These are phyloP conservation scores for Dalbergia cochinchinensis DNA, from an alignment of 306 rosid genomes.

Conservation along the genomic window DNA sequence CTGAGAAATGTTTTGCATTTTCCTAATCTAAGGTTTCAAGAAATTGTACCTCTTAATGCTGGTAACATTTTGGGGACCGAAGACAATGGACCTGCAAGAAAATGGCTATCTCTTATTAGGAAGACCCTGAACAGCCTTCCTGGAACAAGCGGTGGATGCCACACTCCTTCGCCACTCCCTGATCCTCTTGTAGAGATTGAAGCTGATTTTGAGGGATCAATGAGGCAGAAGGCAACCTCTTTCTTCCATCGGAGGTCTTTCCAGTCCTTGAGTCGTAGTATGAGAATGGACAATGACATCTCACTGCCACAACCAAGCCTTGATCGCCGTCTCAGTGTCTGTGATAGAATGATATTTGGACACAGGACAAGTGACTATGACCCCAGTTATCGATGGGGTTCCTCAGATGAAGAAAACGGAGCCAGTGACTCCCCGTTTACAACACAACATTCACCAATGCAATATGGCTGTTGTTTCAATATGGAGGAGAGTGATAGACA, in stretches of 20 bases:
- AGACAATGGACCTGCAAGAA: constrained; percentile 89
- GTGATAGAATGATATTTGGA: constrained; percentile 78
- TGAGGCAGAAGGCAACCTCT: constrained; percentile 72
- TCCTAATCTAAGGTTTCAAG: constrained; percentile 76
- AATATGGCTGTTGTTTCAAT: constrained; percentile 56
- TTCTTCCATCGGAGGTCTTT: constrained; percentile 85
- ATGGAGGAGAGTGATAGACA: constrained; percentile 76
- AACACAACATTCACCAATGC: constrained; percentile 68
- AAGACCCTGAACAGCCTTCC: constrained; percentile 86
- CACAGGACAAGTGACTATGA: constrained; percentile 77
- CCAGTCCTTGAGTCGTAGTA: constrained; percentile 85
- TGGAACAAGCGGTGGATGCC: constrained; percentile 70
- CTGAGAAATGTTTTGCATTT: constrained; percentile 1
- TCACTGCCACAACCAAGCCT: constrained; percentile 64
- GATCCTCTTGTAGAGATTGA: constrained; percentile 84
- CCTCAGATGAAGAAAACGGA: constrained; percentile 85
- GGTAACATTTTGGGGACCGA: constrained; percentile 91
- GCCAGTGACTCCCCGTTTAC: constrained; percentile 68
- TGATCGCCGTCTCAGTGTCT: constrained; percentile 80
- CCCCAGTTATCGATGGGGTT: constrained; percentile 70
- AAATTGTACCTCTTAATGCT: constrained; percentile 93
- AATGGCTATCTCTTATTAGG: constrained; percentile 87
- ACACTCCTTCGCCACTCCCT: constrained; percentile 84
- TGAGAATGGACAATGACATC: constrained; percentile 82
- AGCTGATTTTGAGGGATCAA: constrained; percentile 83